Conservation (phyloP, 192 early-diverging fungal species). For the Lobosporangium transversale region DNA sequence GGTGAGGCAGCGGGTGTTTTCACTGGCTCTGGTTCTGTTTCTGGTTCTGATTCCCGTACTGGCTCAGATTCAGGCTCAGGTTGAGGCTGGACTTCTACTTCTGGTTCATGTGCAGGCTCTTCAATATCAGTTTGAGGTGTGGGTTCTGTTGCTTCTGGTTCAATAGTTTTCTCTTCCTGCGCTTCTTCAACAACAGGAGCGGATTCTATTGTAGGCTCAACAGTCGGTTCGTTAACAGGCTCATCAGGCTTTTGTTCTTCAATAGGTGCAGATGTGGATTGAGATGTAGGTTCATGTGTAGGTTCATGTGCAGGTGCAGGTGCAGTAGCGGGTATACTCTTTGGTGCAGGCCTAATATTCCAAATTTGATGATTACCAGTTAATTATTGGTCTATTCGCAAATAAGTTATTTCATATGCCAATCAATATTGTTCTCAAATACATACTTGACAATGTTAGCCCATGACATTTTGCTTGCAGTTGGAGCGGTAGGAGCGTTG, state of each 20-base stretch:
- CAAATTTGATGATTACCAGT: too few species aligned
- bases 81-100: constrained; percentile 11
- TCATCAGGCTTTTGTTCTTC: constrained; percentile 53
- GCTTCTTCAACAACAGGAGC: constrained; percentile 46
- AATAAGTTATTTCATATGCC: too few species aligned
- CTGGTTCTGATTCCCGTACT: too few species aligned
- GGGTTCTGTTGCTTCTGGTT: constrained; percentile 33
- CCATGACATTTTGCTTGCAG: constrained; percentile 63
- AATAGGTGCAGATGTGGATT: constrained; percentile 34
- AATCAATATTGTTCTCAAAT: too few species aligned
- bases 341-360: too few species aligned
- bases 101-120: constrained; percentile 23
- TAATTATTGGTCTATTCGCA: too few species aligned
- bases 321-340: too few species aligned
- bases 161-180: constrained; percentile 30
- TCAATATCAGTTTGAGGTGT: constrained; percentile 37
- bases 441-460: constrained; percentile 72
- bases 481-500: constrained; percentile 51
- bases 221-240: too few species aligned
- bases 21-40: constrained; percentile 27
- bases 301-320: constrained; percentile 52
- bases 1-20: constrained; percentile 11
- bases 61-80: constrained; percentile 24
- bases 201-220: constrained; percentile 48
- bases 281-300: constrained; percentile 33